A percentile compares a stretch with the other conserved stretches of the same genome.
phyloP scores from a whole-genome alignment of 2,329 filamentous ascomycete genomes.

The Pleoardoris graminearum region DNA sequence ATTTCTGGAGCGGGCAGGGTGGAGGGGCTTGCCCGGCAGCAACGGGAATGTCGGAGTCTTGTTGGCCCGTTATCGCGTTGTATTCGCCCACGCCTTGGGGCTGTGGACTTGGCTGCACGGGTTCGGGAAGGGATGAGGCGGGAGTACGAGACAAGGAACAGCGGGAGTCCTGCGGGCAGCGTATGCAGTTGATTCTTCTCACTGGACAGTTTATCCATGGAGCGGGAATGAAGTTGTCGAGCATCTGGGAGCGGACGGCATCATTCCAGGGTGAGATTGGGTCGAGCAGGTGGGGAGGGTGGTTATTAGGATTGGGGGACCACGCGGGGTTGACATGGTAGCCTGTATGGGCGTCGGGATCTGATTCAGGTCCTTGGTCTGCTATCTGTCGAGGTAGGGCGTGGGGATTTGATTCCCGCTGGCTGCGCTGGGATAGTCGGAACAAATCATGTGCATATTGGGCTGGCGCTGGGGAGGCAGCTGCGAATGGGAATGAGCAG shows the following conservation, averaged over 20 bases:
- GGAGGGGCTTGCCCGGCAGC: background rate
- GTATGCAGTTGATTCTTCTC: conserved; percentile 14
- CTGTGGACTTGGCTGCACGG: background rate
- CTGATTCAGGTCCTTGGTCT: background rate
- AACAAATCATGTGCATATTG: background rate
- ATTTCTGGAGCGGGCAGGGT: conserved; percentile 11
- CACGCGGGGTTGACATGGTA: conserved; percentile 13
- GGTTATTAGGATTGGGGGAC: conserved; percentile 12
- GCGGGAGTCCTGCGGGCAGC: conserved; percentile 16
- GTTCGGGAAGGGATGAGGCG: background rate
- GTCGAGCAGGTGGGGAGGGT: conserved; percentile 12
- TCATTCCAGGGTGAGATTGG: conserved; percentile 17
- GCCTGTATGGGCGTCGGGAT: background rate
- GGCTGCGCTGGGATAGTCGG: background rate
- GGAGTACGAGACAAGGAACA: conserved; percentile 4
- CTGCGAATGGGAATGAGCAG: background rate
- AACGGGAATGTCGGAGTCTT: background rate
- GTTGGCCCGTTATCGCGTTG: background rate
- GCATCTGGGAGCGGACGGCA: conserved; percentile 16
- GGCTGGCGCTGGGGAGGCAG: background rate
- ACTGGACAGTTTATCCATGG: conserved; percentile 12
- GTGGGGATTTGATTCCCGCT: background rate
- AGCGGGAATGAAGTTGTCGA: conserved; percentile 11
- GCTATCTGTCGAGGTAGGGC: conserved; percentile 5
- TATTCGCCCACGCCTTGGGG: background rate